Evolutionary conservation across 352 stramenopile genomes (phyloP), one percentile per base, ranked within the genome.

Genomic region (Detonula confervacea): DNA sequence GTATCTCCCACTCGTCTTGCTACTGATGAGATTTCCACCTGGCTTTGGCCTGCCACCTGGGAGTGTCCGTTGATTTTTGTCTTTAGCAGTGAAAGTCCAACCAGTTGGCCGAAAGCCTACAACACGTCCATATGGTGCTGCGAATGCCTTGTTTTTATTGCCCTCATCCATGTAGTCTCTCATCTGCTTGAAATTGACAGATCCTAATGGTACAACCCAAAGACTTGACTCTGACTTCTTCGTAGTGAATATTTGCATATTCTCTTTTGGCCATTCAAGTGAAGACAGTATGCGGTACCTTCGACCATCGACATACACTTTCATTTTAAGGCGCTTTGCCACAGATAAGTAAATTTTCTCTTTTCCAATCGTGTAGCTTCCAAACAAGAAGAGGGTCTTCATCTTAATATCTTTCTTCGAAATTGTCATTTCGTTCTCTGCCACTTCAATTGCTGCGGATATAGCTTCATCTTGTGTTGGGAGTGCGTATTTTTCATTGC

Each of bases 311-410:
- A 95, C 89, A 68, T 92, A 93, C 3, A 96, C 84, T 60, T 92
- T 93, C 54, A 74, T 65, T 51, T 85, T 72, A n/a, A 92, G 73
- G 33, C 88, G 88, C 63, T 93, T 73, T n/a, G 96, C 95, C 1
- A 98, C 92, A 52, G 97, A 95, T 80, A 98, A 94, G 64, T 98
- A 98, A n/a, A 98, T 92, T 18, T 93, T 91, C 77, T 99, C 97
- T 75, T 99, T 99, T 16, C 97, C 97, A 67, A 99, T 98, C 6
- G 95, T 98, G 68, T 99, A 98, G 22, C 96, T 96, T 25, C 96
- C 97, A 87, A 98, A 98, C 11, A 98, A 84, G 70, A 97, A 97
- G 0, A 99, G 85, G n/a, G 95, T 91, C 46, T 69, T 63, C 65
- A 80, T 60, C 33, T 7, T 57, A 46, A 67, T 63, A 5, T 74